phyloP scores from a whole-genome alignment of 352 stramenopile species.

The Pythium guiyangense region DNA sequence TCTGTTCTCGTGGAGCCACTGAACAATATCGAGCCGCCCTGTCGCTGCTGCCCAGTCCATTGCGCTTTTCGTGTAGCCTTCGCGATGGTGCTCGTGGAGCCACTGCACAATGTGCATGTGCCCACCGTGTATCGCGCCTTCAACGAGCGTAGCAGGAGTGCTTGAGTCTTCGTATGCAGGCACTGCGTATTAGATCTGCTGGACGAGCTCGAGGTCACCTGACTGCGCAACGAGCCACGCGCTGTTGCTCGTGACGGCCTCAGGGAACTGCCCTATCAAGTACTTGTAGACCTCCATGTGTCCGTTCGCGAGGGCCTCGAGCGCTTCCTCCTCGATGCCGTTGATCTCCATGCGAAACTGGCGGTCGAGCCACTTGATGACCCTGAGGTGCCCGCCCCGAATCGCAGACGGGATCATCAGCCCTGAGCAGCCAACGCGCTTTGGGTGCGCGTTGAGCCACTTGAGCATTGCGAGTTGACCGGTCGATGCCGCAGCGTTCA shows the following conservation, averaged over 20 bases:
- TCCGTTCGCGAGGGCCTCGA: background rate
- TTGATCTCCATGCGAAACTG: background rate
- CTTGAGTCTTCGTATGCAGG: too few relatives aligned
- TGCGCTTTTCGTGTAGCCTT: too few relatives aligned
- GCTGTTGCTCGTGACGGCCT: background rate
- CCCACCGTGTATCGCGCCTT: background rate
- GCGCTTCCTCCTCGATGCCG: background rate
- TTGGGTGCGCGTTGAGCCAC: slow-evolving; percentile 1
- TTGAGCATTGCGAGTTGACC: background rate
- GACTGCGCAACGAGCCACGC: background rate
- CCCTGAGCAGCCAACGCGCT: background rate
- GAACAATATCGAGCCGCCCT: too few relatives aligned
- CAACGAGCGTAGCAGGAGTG: background rate
- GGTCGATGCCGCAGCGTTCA: slow-evolving; percentile 2
- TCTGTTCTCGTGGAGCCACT: too few relatives aligned
- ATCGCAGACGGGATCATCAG: background rate
- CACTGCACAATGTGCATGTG: background rate
- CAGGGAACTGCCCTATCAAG: background rate
- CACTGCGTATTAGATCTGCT: background rate
- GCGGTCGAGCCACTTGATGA: slow-evolving; percentile 2
- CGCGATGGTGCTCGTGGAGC: slow-evolving; percentile 10
- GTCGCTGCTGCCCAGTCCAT: too few relatives aligned
- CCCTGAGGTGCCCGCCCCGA: background rate
- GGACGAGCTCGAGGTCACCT: background rate
- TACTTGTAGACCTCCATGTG: slow-evolving; percentile 4